These are phyloP conservation scores for Apiospora aurea DNA, from an alignment of 2,329 filamentous ascomycete genomes.

Conservation along the genomic window DNA sequence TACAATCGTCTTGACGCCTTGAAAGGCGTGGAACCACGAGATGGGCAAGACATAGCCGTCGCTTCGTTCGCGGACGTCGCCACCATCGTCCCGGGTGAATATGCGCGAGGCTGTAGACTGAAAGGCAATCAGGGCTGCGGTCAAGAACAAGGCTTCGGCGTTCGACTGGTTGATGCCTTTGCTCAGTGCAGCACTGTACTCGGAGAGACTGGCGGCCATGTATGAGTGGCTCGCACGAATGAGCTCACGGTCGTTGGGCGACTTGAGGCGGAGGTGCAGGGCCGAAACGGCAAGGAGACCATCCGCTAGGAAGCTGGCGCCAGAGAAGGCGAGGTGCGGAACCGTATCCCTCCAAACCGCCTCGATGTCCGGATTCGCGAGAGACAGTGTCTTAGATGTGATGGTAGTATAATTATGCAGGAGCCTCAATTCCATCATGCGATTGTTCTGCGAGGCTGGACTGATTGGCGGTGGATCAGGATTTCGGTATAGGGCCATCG, in stretches of 20 bases:
- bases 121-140: conserved; percentile 70
- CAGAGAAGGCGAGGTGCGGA: conserved; percentile 66
- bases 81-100: conserved; percentile 63
- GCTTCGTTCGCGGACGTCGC: conserved; percentile 47
- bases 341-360: conserved; percentile 67
- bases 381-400: conserved; percentile 66
- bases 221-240: conserved; percentile 69
- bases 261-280: conserved; percentile 64
- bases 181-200: conserved; percentile 64
- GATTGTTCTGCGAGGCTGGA: conserved; percentile 47
- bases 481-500: conserved; percentile 34
- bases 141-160: conserved; percentile 69
- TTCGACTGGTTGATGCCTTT: conserved; percentile 65
- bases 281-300: conserved; percentile 70
- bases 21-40: conserved; percentile 72
- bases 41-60: conserved; percentile 63
- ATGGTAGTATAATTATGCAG: conserved; percentile 70
- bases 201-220: conserved; percentile 67
- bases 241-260: conserved; percentile 65
- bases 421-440: conserved; percentile 66
- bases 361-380: conserved; percentile 57
- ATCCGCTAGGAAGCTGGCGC: conserved; percentile 66
- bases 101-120: conserved; percentile 69
- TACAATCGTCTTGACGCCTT: conserved; percentile 71
- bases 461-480: conserved; percentile 44